Conservation (phyloP, 805 yeast genomes). For the Kuraishia ogatae region DNA sequence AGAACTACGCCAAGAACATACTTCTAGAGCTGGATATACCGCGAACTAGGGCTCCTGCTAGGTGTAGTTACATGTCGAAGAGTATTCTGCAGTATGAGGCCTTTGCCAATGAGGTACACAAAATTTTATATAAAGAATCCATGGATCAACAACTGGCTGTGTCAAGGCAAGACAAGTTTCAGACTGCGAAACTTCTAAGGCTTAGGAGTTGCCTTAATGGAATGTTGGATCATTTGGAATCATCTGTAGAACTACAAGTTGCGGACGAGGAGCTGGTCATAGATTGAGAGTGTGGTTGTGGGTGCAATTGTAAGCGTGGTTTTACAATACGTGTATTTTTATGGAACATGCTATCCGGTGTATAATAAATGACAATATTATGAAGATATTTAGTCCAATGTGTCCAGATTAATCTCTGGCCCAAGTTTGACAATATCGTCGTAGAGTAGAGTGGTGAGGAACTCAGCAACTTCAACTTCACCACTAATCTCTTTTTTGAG, state of each 20-base stretch:
- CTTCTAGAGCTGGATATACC: conserved; percentile 8
- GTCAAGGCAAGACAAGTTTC: conserved; percentile 1
- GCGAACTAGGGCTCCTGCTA: conserved; percentile 4
- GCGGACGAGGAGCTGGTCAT: neutral
- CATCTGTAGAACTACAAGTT: neutral
- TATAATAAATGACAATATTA: neutral
- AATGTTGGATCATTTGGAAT: neutral
- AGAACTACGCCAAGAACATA: conserved; percentile 14
- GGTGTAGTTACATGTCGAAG: conserved; percentile 8
- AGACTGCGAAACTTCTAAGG: neutral
- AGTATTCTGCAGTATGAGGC: neutral
- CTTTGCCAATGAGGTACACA: conserved; percentile 3
- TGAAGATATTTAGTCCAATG: conserved; percentile 15
- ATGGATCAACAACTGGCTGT: conserved; percentile 1
- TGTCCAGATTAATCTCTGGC: conserved; percentile 19
- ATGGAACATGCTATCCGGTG: neutral
- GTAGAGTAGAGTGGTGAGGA: conserved; percentile 68
- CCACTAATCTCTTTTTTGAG: conserved; percentile 69
- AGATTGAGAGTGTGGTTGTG: neutral
- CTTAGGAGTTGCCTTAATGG: neutral
- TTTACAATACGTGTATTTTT: neutral
- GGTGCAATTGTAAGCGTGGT: too few relatives aligned
- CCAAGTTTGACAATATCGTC: conserved; percentile 55
- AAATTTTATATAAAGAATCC: neutral
- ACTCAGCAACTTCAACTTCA: conserved; percentile 58